phyloP scores from a whole-genome alignment of 1,284 basidiomycete species.

The Ganoderma meredithae region DNA sequence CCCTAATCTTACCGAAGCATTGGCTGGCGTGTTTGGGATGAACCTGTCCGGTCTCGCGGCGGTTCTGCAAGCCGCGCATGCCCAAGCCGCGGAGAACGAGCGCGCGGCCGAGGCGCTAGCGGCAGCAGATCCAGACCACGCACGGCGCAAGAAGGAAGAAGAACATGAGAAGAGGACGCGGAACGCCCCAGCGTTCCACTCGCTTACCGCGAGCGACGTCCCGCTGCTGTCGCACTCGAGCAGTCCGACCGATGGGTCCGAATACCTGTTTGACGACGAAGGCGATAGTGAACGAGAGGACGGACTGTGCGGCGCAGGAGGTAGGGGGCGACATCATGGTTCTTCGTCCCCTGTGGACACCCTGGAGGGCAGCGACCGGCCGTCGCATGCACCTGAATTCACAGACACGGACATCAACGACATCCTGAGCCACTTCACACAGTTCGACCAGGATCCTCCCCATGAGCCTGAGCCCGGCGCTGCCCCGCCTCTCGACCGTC shows the following conservation, averaged over 20 bases:
- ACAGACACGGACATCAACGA: conserved; percentile 73
- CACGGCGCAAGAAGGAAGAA: conserved; percentile 49
- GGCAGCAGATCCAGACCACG: conserved; percentile 50
- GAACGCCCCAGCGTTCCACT: conserved; percentile 77
- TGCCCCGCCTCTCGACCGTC: conserved; percentile 16
- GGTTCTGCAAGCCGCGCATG: conserved; percentile 76
- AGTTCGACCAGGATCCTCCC: conserved; percentile 63
- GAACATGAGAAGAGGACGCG: conserved; percentile 64
- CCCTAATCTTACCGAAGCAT: conserved; percentile 21
- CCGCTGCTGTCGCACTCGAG: conserved; percentile 30
- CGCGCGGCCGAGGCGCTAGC: conserved; percentile 52
- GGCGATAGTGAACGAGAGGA: conserved; percentile 38
- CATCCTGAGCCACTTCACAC: conserved; percentile 74
- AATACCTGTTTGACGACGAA: conserved; percentile 57
- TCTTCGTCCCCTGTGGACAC: conserved; percentile 34
- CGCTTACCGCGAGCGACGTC: conserved; percentile 59
- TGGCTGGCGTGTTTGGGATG: conserved; percentile 46
- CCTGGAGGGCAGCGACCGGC: conserved; percentile 21
- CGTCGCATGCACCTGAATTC: conserved; percentile 46
- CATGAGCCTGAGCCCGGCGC: conserved; percentile 38
- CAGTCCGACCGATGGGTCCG: conserved; percentile 56
- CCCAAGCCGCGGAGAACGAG: conserved; percentile 59
- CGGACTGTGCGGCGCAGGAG: conserved; percentile 33
- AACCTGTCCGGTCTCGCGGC: conserved; percentile 71
- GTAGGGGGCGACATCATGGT: conserved; percentile 28